Evolutionary conservation across 1,284 basidiomycete species (phyloP).

Genomic region (Ceratobasidium sp.): DNA sequence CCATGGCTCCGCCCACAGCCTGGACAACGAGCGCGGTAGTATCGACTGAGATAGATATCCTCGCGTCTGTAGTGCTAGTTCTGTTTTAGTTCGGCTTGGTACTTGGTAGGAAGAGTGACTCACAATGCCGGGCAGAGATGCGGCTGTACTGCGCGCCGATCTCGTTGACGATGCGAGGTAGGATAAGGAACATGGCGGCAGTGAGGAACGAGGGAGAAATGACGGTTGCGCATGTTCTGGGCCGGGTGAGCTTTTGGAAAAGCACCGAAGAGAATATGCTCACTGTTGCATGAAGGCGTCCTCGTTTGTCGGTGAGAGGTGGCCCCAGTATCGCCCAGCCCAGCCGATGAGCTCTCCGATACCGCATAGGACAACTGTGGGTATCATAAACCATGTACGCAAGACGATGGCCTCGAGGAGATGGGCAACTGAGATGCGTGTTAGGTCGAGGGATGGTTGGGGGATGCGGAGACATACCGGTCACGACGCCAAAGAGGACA

Average conservation of each 20-base stretch:
- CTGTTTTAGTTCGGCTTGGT: background rate
- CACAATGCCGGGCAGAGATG: conserved; percentile 48
- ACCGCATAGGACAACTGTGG: conserved; percentile 60
- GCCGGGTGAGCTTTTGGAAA: conserved; percentile 2
- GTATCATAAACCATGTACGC: conserved; percentile 62
- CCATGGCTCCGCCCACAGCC: conserved; percentile 54
- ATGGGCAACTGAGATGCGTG: conserved; percentile 53
- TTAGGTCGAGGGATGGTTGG: background rate
- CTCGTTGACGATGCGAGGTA: conserved; percentile 51
- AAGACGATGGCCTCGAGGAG: conserved; percentile 55
- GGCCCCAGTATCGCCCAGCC: conserved; percentile 48
- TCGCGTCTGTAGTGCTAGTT: conserved; percentile 48
- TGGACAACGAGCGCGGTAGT: conserved; percentile 54
- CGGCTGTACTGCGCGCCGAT: conserved; percentile 52
- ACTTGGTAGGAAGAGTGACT: background rate
- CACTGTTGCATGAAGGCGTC: conserved; percentile 59
- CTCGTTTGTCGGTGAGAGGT: conserved; percentile 41
- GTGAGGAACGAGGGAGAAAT: conserved; percentile 42
- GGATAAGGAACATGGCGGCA: conserved; percentile 47
- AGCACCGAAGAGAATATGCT: conserved; percentile 37
- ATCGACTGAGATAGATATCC: conserved; percentile 53
- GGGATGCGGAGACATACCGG: background rate
- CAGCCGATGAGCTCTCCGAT: conserved; percentile 59
- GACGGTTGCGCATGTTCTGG: conserved; percentile 27
- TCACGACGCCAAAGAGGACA: conserved; percentile 42